Base-by-base conservation (phyloP, 2,329 filamentous ascomycete genomes). In the Kalmusia sp. region DNA sequence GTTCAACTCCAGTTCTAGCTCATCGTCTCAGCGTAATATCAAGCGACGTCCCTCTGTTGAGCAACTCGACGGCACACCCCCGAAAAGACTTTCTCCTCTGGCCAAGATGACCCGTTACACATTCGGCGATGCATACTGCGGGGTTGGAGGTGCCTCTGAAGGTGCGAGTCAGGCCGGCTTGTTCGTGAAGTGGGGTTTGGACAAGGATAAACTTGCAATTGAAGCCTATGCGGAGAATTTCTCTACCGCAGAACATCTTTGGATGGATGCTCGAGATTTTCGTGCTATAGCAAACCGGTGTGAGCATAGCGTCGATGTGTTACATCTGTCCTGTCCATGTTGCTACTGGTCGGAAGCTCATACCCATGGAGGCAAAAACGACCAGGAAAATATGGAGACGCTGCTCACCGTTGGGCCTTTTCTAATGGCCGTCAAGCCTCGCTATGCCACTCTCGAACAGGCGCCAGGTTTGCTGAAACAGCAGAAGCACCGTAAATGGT, bases 311-410 rank as follows among this genome's bases (percentile, higher is more conserved):
- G 53, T 63, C 9, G 58, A 63, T 24, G 51, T 62, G 8, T 34
- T 66, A 2, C 62, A 66, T 22, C 31, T 66, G 0, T 58, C 52
- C 1, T 54, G 52, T 5, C 63, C 63, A 1, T 66, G 63, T 25
- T 49, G 43, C 7, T 63, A 47, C 28, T 66, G 58, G 54, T 54
- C 46, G 6, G 44, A 45, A 2, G 53, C 52, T 2, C 62, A 66
- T 27, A 67, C 64, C 3, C 14, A 11, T 6, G 45, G 39, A 1
- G 64, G 63, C 4, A 34, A 48, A 27, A 61, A 66, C 39, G 63
- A 68, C 28, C 60, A 68, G 34, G 58, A 45, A 9, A 67, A 67
- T 19, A 52, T 52, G 14, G 57, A 65, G 31, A 49, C 63, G 0
- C 47, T 67, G 6, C 60, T 51, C 24, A 65, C 61, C 2, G 58